Evolutionary conservation across 2,329 filamentous ascomycete species (phyloP).

Genomic region (Zasmidium cellare): DNA sequence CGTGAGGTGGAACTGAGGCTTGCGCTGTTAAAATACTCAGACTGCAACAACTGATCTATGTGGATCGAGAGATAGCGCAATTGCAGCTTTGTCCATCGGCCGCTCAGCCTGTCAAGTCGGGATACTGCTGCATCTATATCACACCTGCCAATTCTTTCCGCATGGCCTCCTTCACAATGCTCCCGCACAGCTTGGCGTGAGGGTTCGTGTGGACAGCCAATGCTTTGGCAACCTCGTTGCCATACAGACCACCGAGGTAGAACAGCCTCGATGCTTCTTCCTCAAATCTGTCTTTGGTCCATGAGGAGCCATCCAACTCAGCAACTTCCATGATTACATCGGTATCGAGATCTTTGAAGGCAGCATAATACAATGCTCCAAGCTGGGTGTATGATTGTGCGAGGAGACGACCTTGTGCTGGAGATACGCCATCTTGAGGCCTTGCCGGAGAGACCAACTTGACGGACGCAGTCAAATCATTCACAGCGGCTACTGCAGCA

Average conservation of each 20-base stretch:
- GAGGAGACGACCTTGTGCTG: slow-evolving; percentile 64
- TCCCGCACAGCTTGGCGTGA: slow-evolving; percentile 63
- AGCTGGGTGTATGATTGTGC: slow-evolving; percentile 70
- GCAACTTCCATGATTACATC: slow-evolving; percentile 27
- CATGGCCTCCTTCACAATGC: slow-evolving; percentile 61
- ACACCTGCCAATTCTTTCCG: slow-evolving; percentile 50
- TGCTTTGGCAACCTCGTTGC: slow-evolving; percentile 57
- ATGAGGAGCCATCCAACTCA: slow-evolving; percentile 35
- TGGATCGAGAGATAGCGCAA: no score
- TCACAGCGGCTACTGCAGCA: slow-evolving; percentile 25
- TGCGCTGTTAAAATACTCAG: no score
- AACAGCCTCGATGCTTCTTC: slow-evolving; percentile 59
- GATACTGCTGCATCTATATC: no score
- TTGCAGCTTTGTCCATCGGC: no score
- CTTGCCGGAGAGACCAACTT: slow-evolving; percentile 57
- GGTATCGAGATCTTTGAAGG: slow-evolving; percentile 24
- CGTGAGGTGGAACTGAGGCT: slow-evolving; percentile 55
- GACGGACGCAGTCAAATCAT: slow-evolving; percentile 52
- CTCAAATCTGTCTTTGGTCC: slow-evolving; percentile 42
- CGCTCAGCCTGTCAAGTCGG: no score
- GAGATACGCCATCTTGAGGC: slow-evolving; percentile 57
- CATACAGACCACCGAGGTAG: slow-evolving; percentile 54
- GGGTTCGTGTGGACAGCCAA: slow-evolving; percentile 63
- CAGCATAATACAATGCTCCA: slow-evolving; percentile 33
- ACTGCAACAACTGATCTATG: no score